Evolutionary conservation across 768 basidiomycete genomes (phyloP).

Genomic region (Boletus vinaceobasis): DNA sequence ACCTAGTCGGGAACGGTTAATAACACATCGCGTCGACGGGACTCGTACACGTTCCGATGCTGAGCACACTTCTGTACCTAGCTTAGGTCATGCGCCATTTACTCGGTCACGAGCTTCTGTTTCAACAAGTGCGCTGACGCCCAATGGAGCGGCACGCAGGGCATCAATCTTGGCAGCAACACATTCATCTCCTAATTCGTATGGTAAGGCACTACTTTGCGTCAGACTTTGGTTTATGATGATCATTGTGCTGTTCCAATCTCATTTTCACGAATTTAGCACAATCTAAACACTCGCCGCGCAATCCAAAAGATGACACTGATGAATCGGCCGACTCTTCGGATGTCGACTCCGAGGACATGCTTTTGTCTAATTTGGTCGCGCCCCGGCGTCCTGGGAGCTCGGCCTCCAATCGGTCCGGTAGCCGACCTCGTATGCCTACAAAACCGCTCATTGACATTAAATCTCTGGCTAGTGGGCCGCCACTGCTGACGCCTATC

Average conservation of each 20-base stretch:
- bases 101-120: conserved; percentile 47
- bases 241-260: background rate
- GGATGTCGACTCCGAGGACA: conserved; percentile 50
- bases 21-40: conserved; percentile 23
- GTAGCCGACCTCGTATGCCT: conserved; percentile 30
- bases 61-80: conserved; percentile 12
- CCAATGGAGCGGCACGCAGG: conserved; percentile 48
- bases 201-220: conserved; percentile 26
- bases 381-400: conserved; percentile 67
- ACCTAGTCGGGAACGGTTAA: conserved; percentile 33
- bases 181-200: conserved; percentile 25
- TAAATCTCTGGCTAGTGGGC: conserved; percentile 32
- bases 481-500: conserved; percentile 32
- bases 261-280: background rate
- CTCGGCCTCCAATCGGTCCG: conserved; percentile 38
- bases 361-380: conserved; percentile 62
- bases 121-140: conserved; percentile 57
- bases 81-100: conserved; percentile 2
- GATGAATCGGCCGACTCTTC: conserved; percentile 30
- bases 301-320: conserved; percentile 10
- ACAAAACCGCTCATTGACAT: conserved; percentile 44
- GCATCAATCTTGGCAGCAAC: conserved; percentile 41
- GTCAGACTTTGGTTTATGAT: background rate
- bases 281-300: background rate
- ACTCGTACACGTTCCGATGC: conserved; percentile 16